Conservation (phyloP, 2,329 filamentous ascomycete genomes). For the Fusarium sp. region DNA sequence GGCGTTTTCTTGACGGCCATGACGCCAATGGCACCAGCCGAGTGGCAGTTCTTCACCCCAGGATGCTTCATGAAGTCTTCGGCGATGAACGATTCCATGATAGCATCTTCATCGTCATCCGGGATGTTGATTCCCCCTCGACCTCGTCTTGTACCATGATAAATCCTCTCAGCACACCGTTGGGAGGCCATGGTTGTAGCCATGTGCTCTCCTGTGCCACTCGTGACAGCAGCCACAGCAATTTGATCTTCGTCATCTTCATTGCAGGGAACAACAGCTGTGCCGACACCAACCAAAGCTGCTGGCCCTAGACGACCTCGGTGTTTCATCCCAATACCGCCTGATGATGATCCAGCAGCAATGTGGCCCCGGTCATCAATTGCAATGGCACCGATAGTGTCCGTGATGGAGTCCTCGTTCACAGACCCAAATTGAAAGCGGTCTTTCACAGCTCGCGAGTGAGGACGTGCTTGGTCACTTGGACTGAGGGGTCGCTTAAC, state of each 20-base stretch:
- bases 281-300: slow-evolving; percentile 90
- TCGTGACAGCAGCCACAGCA: slow-evolving; percentile 86
- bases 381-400: slow-evolving; percentile 96
- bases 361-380: slow-evolving; percentile 88
- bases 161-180: slow-evolving; percentile 86
- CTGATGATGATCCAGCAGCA: slow-evolving; percentile 94
- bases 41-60: slow-evolving; percentile 81
- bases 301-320: slow-evolving; percentile 90
- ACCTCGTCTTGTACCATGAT: slow-evolving; percentile 72
- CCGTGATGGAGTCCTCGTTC: slow-evolving; percentile 76
- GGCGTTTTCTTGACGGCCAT: slow-evolving; percentile 87
- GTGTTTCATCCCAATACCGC: slow-evolving; percentile 98
- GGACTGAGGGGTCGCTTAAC: slow-evolving; percentile 51
- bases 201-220: slow-evolving; percentile 98
- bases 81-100: slow-evolving; percentile 79
- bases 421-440: slow-evolving; percentile 37
- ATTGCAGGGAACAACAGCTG: slow-evolving; percentile 84
- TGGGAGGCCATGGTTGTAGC: slow-evolving; percentile 92
- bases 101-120: slow-evolving; percentile 80
- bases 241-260: slow-evolving; percentile 74
- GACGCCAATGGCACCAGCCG: slow-evolving; percentile 88
- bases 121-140: slow-evolving; percentile 70
- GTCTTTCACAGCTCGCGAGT: slow-evolving; percentile 33
- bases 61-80: slow-evolving; percentile 95
- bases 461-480: slow-evolving; percentile 20